Evolutionary conservation across 257 asterid species (phyloP).

Genomic region (Solanum lignicaule): DNA sequence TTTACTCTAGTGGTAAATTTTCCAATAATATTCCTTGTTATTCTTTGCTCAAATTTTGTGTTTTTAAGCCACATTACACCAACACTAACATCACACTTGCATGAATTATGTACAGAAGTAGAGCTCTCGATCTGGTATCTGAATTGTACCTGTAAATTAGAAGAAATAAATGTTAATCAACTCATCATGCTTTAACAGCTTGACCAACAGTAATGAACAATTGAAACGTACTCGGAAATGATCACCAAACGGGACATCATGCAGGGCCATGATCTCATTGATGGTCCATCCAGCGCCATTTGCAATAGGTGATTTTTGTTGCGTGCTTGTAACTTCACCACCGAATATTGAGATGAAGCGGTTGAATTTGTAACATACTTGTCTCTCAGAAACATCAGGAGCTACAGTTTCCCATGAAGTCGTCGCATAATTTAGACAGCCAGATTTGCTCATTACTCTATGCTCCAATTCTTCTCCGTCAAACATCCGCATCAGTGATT

Average conservation of each 20-base stretch:
- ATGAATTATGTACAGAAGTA: slow-evolving; percentile 26
- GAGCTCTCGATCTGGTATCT: slow-evolving; percentile 46
- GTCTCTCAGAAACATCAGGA: slow-evolving; percentile 40
- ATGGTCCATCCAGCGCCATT: slow-evolving; percentile 48
- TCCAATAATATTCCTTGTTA: slow-evolving; percentile 42
- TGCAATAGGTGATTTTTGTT: slow-evolving; percentile 36
- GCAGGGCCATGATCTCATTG: slow-evolving; percentile 59
- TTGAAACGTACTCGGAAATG: slow-evolving; percentile 54
- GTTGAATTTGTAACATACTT: slow-evolving; percentile 52
- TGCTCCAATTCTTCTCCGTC: slow-evolving; percentile 76
- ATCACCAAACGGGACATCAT: slow-evolving; percentile 56
- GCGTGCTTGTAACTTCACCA: slow-evolving; percentile 73
- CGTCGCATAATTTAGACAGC: slow-evolving; percentile 56
- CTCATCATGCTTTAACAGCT: not conserved
- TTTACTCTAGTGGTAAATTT: slow-evolving; percentile 40
- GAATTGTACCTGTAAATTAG: slow-evolving; percentile 44
- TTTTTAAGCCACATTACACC: slow-evolving; percentile 68
- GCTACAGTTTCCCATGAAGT: slow-evolving; percentile 48
- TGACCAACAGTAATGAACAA: not conserved
- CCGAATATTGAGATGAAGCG: slow-evolving; percentile 63
- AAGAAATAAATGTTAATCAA: not conserved
- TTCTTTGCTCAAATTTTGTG: slow-evolving; percentile 56
- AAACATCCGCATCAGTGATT: slow-evolving; percentile 57
- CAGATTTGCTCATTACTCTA: slow-evolving; percentile 66
- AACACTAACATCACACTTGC: slow-evolving; percentile 47